phyloP scores from a whole-genome alignment of 257 asterid genomes.

The Schizonepeta tenuifolia region DNA sequence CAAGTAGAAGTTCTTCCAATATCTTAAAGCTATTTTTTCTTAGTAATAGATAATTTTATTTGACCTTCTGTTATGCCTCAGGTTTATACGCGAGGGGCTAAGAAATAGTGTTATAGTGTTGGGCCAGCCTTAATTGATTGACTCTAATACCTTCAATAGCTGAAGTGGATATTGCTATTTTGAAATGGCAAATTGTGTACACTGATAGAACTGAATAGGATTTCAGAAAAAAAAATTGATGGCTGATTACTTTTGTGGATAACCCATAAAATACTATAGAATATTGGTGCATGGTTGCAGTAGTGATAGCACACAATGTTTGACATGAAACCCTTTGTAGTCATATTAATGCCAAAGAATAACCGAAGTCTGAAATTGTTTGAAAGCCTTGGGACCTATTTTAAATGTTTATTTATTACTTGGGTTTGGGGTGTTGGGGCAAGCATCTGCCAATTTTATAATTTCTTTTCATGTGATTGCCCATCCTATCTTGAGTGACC shows the following conservation, averaged over 20 bases:
- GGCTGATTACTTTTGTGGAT: background rate
- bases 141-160: background rate
- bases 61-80: background rate
- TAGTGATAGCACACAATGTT: background rate
- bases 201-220: background rate
- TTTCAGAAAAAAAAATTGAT: background rate
- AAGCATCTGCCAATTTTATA: too few species aligned
- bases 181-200: slow-evolving; percentile 9
- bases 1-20: slow-evolving; percentile 15
- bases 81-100: too few species aligned
- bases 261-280: background rate
- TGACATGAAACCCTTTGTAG: background rate
- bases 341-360: slow-evolving; percentile 10
- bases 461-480: too few species aligned
- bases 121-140: too few species aligned
- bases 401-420: background rate
- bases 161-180: slow-evolving; percentile 10
- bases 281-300: background rate
- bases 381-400: background rate
- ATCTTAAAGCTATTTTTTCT: background rate
- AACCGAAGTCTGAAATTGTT: background rate
- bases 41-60: slow-evolving; percentile 7
- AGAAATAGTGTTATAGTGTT: too few species aligned
- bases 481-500: too few species aligned
- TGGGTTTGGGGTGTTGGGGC: background rate